Evolutionary conservation across 2,329 filamentous ascomycete species (phyloP), one percentile per base, ranked within the genome.

Genomic region (Claviceps fusiformis): DNA sequence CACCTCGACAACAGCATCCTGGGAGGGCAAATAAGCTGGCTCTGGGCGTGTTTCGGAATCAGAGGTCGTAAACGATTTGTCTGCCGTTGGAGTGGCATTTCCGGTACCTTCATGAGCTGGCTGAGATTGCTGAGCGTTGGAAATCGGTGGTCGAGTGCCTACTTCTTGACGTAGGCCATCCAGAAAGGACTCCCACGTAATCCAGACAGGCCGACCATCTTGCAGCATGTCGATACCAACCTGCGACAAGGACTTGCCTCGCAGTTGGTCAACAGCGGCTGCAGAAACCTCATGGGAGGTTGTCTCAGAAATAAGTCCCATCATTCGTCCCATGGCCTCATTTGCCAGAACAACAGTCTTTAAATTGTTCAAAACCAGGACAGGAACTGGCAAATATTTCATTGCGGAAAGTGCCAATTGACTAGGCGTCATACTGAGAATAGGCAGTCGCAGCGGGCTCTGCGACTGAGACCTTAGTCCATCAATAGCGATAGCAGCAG

Each of bases 341-440:
- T 91, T 91, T 29, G 86, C 86, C 39, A 90, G 68, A 1, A 87
- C 76, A 3, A 90, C 78, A 0, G 83, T 86, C 68, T 89, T 90
- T 35, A 79, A 63, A 41, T 76, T 80, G 52, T 83, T 84, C 41
- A 91, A 70, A 1, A 91, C 81, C 41, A 90, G 67, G 5, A 88
- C 67, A 0, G 87, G 87, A 50, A 88, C 80, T 0, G 87, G 87
- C 5, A 91, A 73, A 63, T 87, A 89, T 63, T 87, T 85, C 68
- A 91, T 71, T 5, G 85, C 82, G 1, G 82, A 79, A 57, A 87
- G 81, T 27, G 85, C 82, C 44, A 83, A 68, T 61, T 81, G 77
- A 1, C 72, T 75, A 0, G 76, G 72, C 0, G 74, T 76, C 51
- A 76, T 71, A 54, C 67, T 67, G 0, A 76, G 75, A 67, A 80